Base-by-base conservation (phyloP, 1,284 basidiomycete genomes). In the Rhodofomes roseus region DNA sequence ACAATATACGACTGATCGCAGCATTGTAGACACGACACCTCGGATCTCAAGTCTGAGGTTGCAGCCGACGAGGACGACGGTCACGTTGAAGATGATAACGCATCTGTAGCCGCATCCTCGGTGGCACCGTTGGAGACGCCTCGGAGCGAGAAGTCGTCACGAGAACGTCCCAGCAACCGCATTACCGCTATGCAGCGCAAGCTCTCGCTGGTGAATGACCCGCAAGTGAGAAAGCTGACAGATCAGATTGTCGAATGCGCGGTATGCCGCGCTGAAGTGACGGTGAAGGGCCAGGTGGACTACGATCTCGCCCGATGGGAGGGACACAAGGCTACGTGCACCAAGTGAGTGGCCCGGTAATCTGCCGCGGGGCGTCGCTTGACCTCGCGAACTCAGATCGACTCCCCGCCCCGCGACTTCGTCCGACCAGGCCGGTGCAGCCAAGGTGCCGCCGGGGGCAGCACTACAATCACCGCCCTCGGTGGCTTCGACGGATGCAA, bases 291-390 rank as follows among this genome's bases (percentile, higher is more conserved):
- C 6, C 77, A 79, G 37, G 73, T 73, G 18, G 83, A 87, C 31
- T 88, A 84, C 62, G 80, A 83, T 62, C 68, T 87, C 56, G 74
- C 77, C 11, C 77, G 71, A 56, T 89, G 87, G 87, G 76, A 81
- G 39, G 76, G 77, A 48, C 86, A 89, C 66, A 89, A 88, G 70
- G 59, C 64, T 12, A 68, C 63, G 6, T 88, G 85, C 68, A 67
- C 72, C 52, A 71, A 71, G 82, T 84, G 27, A 12, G 63, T 54
- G 29, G 12, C 34, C 29, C 34, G n/a, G 29, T 22, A 12, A 48
- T 54, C 40, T 36, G 25, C 53, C 53, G 37, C 22, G 37, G 20
- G n/a, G 23, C 9, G 18, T 23, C 44, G n/a, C 31, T 36, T 55
- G 39, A 57, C 25, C 29, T 18, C 34, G n/a, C 48, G 50, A 39